phyloP scores from a whole-genome alignment of 257 asterid genomes.

The Coffea eugenioides region DNA sequence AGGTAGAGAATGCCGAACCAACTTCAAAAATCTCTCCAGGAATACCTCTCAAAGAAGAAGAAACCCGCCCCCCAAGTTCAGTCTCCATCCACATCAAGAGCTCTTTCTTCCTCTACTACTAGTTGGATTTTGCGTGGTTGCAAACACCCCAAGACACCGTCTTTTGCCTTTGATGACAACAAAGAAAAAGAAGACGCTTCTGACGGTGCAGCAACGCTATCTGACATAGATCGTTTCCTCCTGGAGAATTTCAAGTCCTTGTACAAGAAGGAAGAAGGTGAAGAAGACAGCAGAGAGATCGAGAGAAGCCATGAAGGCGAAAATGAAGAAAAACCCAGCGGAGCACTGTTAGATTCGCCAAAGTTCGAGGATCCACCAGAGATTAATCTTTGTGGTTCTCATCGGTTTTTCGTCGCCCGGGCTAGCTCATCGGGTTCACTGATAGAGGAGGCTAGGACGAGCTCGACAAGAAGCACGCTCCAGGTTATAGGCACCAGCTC shows the following conservation, averaged over 20 bases:
- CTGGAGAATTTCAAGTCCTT: constrained; percentile 64
- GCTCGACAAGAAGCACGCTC: constrained; percentile 15
- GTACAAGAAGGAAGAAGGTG: constrained; percentile 34
- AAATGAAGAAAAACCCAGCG: constrained; percentile 21
- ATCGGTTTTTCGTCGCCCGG: constrained; percentile 22
- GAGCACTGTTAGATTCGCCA: constrained; percentile 31
- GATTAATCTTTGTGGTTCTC: constrained; percentile 19
- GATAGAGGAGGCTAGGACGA: constrained; percentile 31
- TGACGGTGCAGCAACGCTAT: constrained; percentile 38
- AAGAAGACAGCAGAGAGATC: neutral
- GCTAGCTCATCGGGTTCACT: constrained; percentile 27
- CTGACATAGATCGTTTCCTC: constrained; percentile 62
- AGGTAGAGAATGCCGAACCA: constrained; percentile 45
- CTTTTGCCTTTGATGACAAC: constrained; percentile 29
- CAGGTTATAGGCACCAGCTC: constrained; percentile 7
- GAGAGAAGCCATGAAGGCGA: neutral
- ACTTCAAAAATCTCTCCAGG: constrained; percentile 54
- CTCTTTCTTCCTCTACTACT: constrained; percentile 30
- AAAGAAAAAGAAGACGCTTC: constrained; percentile 1
- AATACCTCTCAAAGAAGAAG: constrained; percentile 53
- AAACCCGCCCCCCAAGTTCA: constrained; percentile 30
- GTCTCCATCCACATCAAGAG: constrained; percentile 12
- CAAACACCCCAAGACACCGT: constrained; percentile 50
- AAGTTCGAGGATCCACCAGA: constrained; percentile 37
- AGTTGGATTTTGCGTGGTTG: constrained; percentile 43